Percentiles rank a stretch among this genome's conserved stretches.
These are phyloP conservation scores for Barbarea vulgaris DNA, from an alignment of 345 rosid genomes.

Conservation along the genomic window DNA sequence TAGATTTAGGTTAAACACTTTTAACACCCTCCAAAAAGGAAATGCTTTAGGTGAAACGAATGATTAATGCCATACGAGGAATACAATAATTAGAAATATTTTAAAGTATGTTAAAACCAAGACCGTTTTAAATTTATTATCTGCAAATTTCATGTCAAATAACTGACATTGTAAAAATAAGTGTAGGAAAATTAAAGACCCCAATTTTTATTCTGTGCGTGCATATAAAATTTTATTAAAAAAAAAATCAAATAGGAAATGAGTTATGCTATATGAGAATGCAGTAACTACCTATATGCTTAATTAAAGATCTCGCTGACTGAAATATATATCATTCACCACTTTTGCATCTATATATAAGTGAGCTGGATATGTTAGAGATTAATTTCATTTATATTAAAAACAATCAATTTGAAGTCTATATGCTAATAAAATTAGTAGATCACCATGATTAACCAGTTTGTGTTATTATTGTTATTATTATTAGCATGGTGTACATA, in stretches of 20 bases:
- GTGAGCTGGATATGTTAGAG: neutral
- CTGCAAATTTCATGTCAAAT: neutral
- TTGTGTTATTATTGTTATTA: neutral
- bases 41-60: neutral
- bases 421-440: neutral
- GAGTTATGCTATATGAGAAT: neutral
- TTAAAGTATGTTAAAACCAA: neutral
- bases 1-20: slow-evolving; percentile 14
- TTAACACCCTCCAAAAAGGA: neutral
- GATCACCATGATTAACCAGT: neutral
- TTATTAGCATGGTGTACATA: neutral
- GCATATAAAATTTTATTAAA: no score
- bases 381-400: neutral
- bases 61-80: neutral
- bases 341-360: neutral
- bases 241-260: neutral
- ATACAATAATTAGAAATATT: neutral
- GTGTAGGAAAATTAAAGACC: neutral
- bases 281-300: neutral
- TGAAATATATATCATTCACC: neutral
- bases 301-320: neutral
- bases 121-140: neutral
- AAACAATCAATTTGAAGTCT: neutral
- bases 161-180: neutral
- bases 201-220: no score